These are phyloP conservation scores for Cichorium intybus DNA, from an alignment of 140 eudicot genomes.

Conservation along the genomic window DNA sequence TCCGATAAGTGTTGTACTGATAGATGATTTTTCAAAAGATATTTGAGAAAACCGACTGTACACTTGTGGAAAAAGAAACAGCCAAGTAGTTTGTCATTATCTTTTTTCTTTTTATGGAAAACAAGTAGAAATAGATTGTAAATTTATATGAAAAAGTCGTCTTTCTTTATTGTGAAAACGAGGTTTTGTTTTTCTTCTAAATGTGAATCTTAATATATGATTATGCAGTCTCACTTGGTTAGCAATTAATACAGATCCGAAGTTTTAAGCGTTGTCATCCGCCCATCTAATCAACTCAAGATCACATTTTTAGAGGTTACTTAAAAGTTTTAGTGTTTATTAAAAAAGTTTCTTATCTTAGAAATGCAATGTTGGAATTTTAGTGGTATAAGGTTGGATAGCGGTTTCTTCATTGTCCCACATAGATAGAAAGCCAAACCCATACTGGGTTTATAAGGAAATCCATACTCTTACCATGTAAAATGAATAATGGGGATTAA, in stretches of 20 bases:
- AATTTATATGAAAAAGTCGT: not conserved
- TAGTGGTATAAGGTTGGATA: not conserved
- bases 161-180: constrained; percentile 1
- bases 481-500: too few relatives aligned
- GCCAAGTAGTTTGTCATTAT: not conserved
- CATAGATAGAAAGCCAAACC: not conserved
- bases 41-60: too few relatives aligned
- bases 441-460: not conserved
- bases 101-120: not conserved
- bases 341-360: not conserved
- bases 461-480: too few relatives aligned
- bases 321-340: not conserved
- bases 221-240: constrained; percentile 33
- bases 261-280: constrained; percentile 84
- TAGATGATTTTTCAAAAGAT: too few relatives aligned
- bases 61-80: too few relatives aligned
- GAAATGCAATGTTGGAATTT: constrained; percentile 6
- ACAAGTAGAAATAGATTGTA: constrained; percentile 1
- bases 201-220: constrained; percentile 14
- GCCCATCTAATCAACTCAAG: constrained; percentile 91
- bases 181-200: not conserved
- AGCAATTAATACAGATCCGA: constrained; percentile 69
- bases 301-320: constrained; percentile 98
- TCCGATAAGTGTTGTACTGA: not conserved
- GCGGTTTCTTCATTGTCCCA: not conserved